Base-by-base conservation (phyloP, 139 green algal genomes). In the Nannochloris sp. region DNA sequence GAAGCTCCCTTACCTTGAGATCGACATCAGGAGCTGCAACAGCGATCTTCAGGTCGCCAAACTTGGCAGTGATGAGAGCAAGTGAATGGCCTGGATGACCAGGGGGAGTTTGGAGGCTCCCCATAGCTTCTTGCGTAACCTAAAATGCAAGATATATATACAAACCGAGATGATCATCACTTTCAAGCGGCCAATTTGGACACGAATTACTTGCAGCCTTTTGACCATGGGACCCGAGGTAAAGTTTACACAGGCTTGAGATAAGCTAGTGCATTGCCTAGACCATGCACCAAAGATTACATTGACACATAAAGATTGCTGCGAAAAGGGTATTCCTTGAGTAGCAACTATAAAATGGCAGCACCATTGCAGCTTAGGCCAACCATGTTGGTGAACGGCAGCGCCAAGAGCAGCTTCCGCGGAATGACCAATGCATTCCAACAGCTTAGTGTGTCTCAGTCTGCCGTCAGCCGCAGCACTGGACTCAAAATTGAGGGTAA, bases 11-110 rank as follows among this genome's bases (percentile, higher is more conserved):
- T 47, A 73, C 77, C 76, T 75, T 42, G 9, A 81, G 54, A 25
- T 85, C 80, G 0, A 68, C 64, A 65, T 87, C 79, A 14, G 79
- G 70, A 0, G 80, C 54, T 19, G 71, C 55, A 1, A 88, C 67
- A 0, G 71, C 63, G 0, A 88, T 27, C 19, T 70, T 68, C 29
- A 73, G 47, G 8, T 71, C 60, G 2, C 67, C 39, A 25, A 83
- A 60, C 0, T 48, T 44, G 13, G 54, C 63, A 2, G 70, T 54
- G 27, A 87, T 72, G 13, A 87, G 61, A 35, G 67, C 80, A 24
- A 78, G 55, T 8, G 65, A 39, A 57, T 83, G 75, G 6, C 51
- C 58, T 2, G 75, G 58, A 60, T 84, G 74, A 29, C 79, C 79
- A 38, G 81, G 79, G 8, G 80, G 79, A 19, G 74, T 63, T 14